Conservation (phyloP, 2,329 filamentous ascomycete genomes). For the Raffaelea arxii region DNA sequence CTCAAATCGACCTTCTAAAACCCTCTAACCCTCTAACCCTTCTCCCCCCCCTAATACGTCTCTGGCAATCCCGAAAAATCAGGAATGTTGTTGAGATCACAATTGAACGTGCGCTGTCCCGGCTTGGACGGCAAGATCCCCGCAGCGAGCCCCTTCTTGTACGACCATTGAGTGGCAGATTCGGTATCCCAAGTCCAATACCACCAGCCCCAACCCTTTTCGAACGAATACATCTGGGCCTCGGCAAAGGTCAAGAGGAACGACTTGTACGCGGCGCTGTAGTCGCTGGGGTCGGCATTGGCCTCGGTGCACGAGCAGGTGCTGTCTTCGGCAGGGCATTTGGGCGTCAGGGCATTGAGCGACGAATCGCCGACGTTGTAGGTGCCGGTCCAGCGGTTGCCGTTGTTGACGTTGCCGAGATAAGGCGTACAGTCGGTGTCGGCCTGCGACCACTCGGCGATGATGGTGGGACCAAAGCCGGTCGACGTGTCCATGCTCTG, state of each 20-base stretch:
- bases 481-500: constrained; percentile 61
- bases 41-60: constrained; percentile 26
- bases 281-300: constrained; percentile 61
- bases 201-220: constrained; percentile 93
- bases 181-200: constrained; percentile 98
- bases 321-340: constrained; percentile 59
- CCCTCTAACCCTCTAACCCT: too few relatives aligned
- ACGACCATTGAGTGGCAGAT: constrained; percentile 64
- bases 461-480: constrained; percentile 87
- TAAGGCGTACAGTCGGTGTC: constrained; percentile 87
- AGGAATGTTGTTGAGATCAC: constrained; percentile 42
- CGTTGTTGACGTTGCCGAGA: constrained; percentile 82
- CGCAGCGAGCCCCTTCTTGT: constrained; percentile 65
- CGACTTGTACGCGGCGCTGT: constrained; percentile 66
- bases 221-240: constrained; percentile 92
- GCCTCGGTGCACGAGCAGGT: constrained; percentile 66
- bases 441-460: constrained; percentile 95
- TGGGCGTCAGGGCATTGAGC: constrained; percentile 55
- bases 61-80: constrained; percentile 43
- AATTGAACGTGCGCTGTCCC: constrained; percentile 61
- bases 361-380: constrained; percentile 56
- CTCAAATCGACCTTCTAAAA: too few relatives aligned
- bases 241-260: constrained; percentile 87
- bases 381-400: constrained; percentile 87
- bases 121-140: constrained; percentile 73